Conservation (phyloP, 2,329 filamentous ascomycete genomes). For the Alternaria gaisen region DNA sequence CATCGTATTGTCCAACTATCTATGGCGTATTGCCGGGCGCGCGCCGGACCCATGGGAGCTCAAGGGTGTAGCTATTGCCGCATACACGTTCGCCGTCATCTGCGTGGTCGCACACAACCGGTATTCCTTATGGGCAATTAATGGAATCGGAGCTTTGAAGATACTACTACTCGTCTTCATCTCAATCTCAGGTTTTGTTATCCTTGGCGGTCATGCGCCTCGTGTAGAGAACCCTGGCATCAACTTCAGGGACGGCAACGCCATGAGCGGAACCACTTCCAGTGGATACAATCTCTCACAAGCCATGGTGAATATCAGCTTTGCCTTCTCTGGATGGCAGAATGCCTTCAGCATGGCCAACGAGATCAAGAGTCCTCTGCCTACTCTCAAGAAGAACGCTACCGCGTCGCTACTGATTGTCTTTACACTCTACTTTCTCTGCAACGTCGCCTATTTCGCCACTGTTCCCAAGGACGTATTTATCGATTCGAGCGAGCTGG, state of each 20-base stretch:
- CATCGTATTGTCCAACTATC: slow-evolving; percentile 41
- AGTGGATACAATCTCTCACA: slow-evolving; percentile 43
- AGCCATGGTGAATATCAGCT: slow-evolving; percentile 44
- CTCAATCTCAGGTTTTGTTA: slow-evolving; percentile 14
- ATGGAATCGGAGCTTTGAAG: slow-evolving; percentile 59
- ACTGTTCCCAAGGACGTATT: slow-evolving; percentile 55
- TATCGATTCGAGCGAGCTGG: slow-evolving; percentile 60
- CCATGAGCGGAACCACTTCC: slow-evolving; percentile 28
- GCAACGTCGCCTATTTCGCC: slow-evolving; percentile 39
- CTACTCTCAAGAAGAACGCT: slow-evolving; percentile 60
- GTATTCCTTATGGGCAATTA: slow-evolving; percentile 42
- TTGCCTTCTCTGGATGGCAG: slow-evolving; percentile 41
- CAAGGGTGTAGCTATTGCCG: slow-evolving; percentile 40
- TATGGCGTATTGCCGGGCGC: slow-evolving; percentile 40
- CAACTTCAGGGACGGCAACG: slow-evolving; percentile 26
- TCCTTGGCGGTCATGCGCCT: background rate
- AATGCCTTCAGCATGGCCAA: slow-evolving; percentile 49
- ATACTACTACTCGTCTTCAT: slow-evolving; percentile 68
- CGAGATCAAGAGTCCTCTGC: slow-evolving; percentile 63
- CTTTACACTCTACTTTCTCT: slow-evolving; percentile 47
- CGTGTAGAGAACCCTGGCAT: background rate
- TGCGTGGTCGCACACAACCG: slow-evolving; percentile 37
- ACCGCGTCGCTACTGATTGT: slow-evolving; percentile 62
- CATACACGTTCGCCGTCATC: slow-evolving; percentile 34
- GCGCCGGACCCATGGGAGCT: slow-evolving; percentile 38